Base-by-base conservation (phyloP, 1,139 yeast genomes). In the Kluyveromyces sp. region DNA sequence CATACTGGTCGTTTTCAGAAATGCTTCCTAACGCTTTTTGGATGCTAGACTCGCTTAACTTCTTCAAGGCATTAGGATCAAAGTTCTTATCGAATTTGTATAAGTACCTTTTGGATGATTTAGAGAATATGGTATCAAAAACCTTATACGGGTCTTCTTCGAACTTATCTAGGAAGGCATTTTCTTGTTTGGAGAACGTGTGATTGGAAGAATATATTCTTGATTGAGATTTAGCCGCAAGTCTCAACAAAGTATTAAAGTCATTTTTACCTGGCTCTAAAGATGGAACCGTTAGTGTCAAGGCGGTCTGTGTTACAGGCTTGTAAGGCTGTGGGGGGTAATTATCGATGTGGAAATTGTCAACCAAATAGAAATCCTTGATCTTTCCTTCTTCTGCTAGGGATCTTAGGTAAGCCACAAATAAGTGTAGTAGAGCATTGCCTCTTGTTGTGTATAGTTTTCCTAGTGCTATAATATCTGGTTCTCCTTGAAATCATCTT, bases 151-250 rank as follows among this genome's bases (percentile, higher is more conserved):
- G 67, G 42, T 63, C 60, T 27, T 59, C 54, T 45, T 64, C 67
- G 48, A 63, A 63, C 46, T 61, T 63, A 41, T 63, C 67, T 43
- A 64, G 46, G 39, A 64, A 63, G 34, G 59, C 54, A 45, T 64
- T 64, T 47, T 64, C 68, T 48, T 58, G 55, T 47, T 61, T 64
- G 2, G 67, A 61, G 45, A 64, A 64, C 2, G 64, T 50, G 42
- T 63, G 63, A 45, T 60, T 58, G 10, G 68, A 62, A 1, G 67
- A 63, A 46, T 63, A 64, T n/a, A 60, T 59, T 48, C 68, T 57
- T n/a, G 64, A 58, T 6, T 64, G 61, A 5, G 67, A 63, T 45
- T 63, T 63, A 4, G 68, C 60, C 29, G 67, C 66, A 45, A 56
- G 56, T 15, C 63, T 58, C 21, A 64, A 54, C 38, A 64, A 48